Evolutionary conservation across 2,329 filamentous ascomycete genomes (phyloP), one percentile per base, ranked within the genome.

Genomic region (Aspergillus vadensis): DNA sequence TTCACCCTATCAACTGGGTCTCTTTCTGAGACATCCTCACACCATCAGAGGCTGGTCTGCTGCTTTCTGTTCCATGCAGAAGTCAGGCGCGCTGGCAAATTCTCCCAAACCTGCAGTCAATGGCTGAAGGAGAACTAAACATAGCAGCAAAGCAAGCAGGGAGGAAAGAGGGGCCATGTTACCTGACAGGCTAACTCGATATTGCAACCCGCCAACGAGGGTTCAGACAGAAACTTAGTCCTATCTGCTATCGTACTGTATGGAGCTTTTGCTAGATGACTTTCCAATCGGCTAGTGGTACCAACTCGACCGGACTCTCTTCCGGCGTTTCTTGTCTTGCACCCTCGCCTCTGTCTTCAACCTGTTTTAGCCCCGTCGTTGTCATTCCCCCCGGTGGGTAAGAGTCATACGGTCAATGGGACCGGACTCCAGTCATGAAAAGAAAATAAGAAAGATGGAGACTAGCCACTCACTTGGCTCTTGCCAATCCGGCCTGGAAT

Each of bases 231-330:
- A 4, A 44, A 44, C 41, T 50, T 32, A 14, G n/a, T 17, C 25
- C 25, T 50, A 32, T n/a, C 15, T 50, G 21, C 15, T 25, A n/a
- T n/a, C 15, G 23, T 5, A 21, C 23, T 50, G 15, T 9, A 53
- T 49, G 17, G 38, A 51, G 27, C 47, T 14, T 50, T 50, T 15
- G 15, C 15, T 50, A 27, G 47, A n/a, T 50, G 47, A 27, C 8
- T 30, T 50, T 41, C 2, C 51, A 51, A 55, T 58, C 57, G 65
- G 61, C 25, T 58, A 63, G 59, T 59, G 52, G 47, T 62, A 59
- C 65, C 63, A 58, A 63, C 65, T 67, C 65, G 62, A 62, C 65
- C 52, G 39, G 39, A 36, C 23, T 30, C n/a, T 12, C 41, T 47
- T n/a, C 53, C 25, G 23, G 39, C n/a, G 9, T 55, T n/a, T 55